These are phyloP conservation scores for Hymenoscyphus fructigenus DNA, from an alignment of 2,329 filamentous ascomycete genomes.

Conservation along the genomic window DNA sequence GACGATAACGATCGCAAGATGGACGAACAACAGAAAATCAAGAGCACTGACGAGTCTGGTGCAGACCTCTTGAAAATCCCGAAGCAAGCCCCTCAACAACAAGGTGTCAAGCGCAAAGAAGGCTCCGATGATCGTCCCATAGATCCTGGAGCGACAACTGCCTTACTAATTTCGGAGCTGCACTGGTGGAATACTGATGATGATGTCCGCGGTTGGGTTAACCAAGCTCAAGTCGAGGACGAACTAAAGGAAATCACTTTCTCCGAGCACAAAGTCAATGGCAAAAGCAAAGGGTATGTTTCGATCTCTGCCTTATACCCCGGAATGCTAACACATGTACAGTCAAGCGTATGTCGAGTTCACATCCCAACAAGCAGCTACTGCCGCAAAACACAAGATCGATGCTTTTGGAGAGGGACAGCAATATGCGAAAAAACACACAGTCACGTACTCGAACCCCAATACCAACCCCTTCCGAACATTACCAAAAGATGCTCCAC, in stretches of 20 bases:
- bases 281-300: conserved; percentile 92
- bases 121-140: conserved; percentile 58
- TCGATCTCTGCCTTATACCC: background rate
- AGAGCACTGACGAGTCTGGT: conserved; percentile 42
- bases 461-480: conserved; percentile 86
- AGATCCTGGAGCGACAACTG: conserved; percentile 62
- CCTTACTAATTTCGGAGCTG: conserved; percentile 83
- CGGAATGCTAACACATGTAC: conserved; percentile 15
- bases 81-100: conserved; percentile 44
- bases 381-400: conserved; percentile 78
- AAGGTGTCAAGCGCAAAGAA: conserved; percentile 62
- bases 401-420: conserved; percentile 59
- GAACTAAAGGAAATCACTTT: conserved; percentile 93
- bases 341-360: conserved; percentile 83
- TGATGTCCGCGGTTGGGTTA: conserved; percentile 84
- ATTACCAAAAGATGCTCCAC: conserved; percentile 81
- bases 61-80: conserved; percentile 38
- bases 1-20: conserved; percentile 34
- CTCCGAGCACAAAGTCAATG: conserved; percentile 98
- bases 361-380: conserved; percentile 77
- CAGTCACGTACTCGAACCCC: conserved; percentile 72
- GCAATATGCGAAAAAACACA: conserved; percentile 62
- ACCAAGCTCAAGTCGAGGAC: conserved; percentile 74
- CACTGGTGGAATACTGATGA: conserved; percentile 98
- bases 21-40: conserved; percentile 43